These are phyloP conservation scores for Chenopodium formosanum DNA, from an alignment of 148 eudicot species.

Conservation along the genomic window DNA sequence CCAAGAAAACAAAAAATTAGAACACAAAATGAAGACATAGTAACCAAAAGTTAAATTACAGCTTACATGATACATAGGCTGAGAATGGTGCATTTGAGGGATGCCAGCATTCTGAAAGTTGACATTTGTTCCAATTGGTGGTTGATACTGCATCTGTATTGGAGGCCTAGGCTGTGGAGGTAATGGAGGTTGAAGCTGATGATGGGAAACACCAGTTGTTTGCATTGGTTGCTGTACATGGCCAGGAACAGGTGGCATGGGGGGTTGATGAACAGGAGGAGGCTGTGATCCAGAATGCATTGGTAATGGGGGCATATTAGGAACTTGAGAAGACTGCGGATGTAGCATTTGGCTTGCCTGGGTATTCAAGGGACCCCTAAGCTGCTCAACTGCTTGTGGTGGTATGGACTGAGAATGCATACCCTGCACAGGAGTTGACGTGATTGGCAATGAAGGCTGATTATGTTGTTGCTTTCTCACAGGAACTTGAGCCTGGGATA, in stretches of 20 bases:
- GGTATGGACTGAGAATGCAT: constrained; percentile 50
- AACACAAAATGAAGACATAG: not conserved
- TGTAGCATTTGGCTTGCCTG: constrained; percentile 47
- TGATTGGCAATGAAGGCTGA: constrained; percentile 40
- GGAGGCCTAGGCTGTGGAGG: constrained; percentile 73
- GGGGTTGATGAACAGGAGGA: constrained; percentile 52
- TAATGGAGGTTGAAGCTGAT: constrained; percentile 62
- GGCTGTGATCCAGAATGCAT: constrained; percentile 51
- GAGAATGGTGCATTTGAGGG: constrained; percentile 74
- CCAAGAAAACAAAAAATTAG: not conserved
- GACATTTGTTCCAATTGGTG: constrained; percentile 54
- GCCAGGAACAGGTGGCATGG: constrained; percentile 44
- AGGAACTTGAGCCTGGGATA: constrained; percentile 38
- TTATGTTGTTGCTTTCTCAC: constrained; percentile 51
- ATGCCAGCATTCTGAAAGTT: constrained; percentile 71
- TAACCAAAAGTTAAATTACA: not conserved
- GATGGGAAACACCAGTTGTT: constrained; percentile 46
- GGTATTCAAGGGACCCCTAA: constrained; percentile 42
- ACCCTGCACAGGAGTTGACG: constrained; percentile 44
- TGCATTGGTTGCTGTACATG: constrained; percentile 72
- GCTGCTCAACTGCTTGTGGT: constrained; percentile 50
- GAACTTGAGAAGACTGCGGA: constrained; percentile 59
- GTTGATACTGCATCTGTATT: constrained; percentile 57
- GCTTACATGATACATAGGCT: constrained; percentile 71
- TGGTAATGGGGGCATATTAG: constrained; percentile 48